Percentiles rank a stretch among this genome's conserved stretches.
phyloP scores from a whole-genome alignment of 176 grass and related monocot genomes.

The Oryza punctata region DNA sequence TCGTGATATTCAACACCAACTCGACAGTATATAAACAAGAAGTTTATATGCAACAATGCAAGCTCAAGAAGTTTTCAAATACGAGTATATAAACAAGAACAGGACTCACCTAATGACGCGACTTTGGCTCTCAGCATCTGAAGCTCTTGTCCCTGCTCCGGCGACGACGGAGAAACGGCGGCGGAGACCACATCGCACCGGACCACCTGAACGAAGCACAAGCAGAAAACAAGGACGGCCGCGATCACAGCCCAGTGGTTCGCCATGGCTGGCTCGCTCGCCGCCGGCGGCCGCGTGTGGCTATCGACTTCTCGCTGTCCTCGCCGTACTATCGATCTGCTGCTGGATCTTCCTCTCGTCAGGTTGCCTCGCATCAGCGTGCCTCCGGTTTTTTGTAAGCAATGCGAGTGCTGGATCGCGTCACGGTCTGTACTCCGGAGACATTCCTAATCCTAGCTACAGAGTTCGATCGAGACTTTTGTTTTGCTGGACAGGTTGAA shows the following conservation, averaged over 20 bases:
- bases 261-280: conserved; percentile 9
- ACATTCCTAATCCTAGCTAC: background rate
- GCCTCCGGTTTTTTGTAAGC: background rate
- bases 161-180: background rate
- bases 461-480: background rate
- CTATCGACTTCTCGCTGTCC: too few species aligned
- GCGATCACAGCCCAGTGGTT: background rate
- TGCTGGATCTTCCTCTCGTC: background rate
- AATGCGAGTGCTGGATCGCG: background rate
- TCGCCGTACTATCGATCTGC: too few species aligned
- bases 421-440: background rate
- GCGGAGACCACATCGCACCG: conserved; percentile 16
- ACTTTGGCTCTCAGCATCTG: conserved; percentile 59
- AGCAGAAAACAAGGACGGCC: conserved; percentile 22
- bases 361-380: background rate
- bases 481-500: background rate
- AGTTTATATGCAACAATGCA: background rate
- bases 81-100: background rate
- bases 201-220: background rate
- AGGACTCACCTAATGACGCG: conserved; percentile 48
- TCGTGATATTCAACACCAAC: background rate
- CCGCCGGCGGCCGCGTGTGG: background rate
- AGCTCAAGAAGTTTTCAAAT: background rate
- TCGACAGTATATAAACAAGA: too few species aligned
- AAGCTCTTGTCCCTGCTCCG: conserved; percentile 31